Evolutionary conservation across 1,139 yeast species (phyloP), one percentile per base, ranked within the genome.

Genomic region (Arxiozyma telluris): DNA sequence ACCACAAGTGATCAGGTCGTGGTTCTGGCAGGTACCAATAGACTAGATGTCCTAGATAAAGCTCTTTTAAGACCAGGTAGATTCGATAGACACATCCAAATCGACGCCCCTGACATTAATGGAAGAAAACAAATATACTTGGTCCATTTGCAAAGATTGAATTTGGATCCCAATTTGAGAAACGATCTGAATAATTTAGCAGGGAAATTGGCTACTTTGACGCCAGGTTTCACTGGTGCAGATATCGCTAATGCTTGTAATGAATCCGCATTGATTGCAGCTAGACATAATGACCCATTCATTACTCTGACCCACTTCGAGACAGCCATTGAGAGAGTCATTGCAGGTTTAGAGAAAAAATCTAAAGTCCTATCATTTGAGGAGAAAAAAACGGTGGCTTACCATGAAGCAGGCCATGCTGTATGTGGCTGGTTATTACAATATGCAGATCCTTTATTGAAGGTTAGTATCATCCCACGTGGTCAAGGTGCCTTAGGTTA

Each of bases 391-490:
- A 82, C 89, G 50, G 97, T 93, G 55, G 98, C 98, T 0, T 94
- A 88, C 67, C 98, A 93, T 68, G 98, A 93, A 72, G 98, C 98
- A 2, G 98, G 98, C 0, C 98, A 93, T 71, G 98, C 98, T 4
- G 83, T 93, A 56, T 91, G 98, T 73, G 98, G 98, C 15, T 93
- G 98, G 98, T 90, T 74, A 68, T 77, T 93, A 65, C 81, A 83
- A 72, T 79, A 79, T 71, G 96, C 98, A 1, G 96, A 90, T 67
- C 98, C 98, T 11, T 75, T 93, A 58, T 79, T 93, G 61, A 93
- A 93, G 73, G 98, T 93, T 20, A 88, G 97, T 7, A 93, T 93
- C 64, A 89, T 93, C 59, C 98, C 98, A 53, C 82, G 98, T 67
- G 98, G 98, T 11, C 90, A 85, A 73, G 96, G 96, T 53, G 96